Evolutionary conservation across 2,329 filamentous ascomycete species (phyloP), one percentile per base, ranked within the genome.

Genomic region (Pestalotiopsis sp.): DNA sequence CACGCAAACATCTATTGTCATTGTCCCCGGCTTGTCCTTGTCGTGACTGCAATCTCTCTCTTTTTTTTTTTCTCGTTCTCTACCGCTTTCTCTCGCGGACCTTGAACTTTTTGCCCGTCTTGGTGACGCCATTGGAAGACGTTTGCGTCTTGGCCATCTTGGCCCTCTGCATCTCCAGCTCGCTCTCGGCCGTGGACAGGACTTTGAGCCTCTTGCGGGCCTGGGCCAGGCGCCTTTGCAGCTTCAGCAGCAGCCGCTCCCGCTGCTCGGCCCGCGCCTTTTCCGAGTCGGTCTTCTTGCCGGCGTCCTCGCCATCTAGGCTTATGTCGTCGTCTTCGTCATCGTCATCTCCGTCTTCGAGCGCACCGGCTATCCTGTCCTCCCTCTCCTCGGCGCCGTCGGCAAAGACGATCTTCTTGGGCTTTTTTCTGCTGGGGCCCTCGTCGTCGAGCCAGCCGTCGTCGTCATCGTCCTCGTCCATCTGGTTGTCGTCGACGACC

Each of bases 141-240:
- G 88, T 91, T 9, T 86, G 82, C 72, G 88, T 90, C 82, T 91
- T 91, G 45, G 87, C 88, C 88, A 91, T 91, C 77, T 86, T 87
- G 20, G 88, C 86, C 69, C 86, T 82, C 77, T 91, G 88, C 67
- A 88, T 69, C 70, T 89, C 88, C 31, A 91, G 81, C 72, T 85
- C 81, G 52, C 82, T 79, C 78, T 91, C 89, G 27, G 88, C 86
- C 25, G 84, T 81, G n/a, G 84, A 81, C 36, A 91, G 79, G 1
- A 82, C 81, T 75, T 83, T 82, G 70, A 90, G 80, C 77, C 89
- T 87, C 78, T 86, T 85, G 71, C 82, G 84, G 5, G 87, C 84
- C 23, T 77, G 79, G 66, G 83, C 82, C 23, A 91, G 79, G 70
- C 85, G 85, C 56, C 81, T 77, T 56, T 80, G 80, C 67, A 90